Base-by-base conservation (phyloP, 345 rosid species). In the Citrus unshiu region DNA sequence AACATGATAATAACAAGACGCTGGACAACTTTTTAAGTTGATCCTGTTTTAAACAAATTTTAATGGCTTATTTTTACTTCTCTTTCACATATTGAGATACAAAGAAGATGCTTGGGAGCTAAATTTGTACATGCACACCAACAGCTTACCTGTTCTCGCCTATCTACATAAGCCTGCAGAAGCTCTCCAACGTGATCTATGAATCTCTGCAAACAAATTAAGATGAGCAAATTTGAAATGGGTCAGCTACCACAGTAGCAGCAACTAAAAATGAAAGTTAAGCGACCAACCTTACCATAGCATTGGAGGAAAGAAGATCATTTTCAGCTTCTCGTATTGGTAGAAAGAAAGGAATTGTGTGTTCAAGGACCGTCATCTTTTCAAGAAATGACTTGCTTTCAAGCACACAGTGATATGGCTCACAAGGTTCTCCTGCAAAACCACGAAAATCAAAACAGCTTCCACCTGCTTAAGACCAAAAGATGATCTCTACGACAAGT, bases 321-420 rank as follows among this genome's bases (percentile, higher is more conserved):
- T 83, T 90, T 91, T 94, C 99, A 80, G 92, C 90, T 80, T 93
- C 99, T 72, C 92, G 89, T 71, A 94, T 78, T 34, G 98, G 98
- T 77, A 96, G 83, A 87, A 93, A 96, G 88, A 96, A 96, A 32
- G 99, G 99, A 85, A 96, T 77, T 78, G 98, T 96, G 78, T 96
- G 99, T 81, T 96, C 97, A 75, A 83, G 88, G 82, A 96, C 97
- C 37, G 88, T 91, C 99, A 96, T 92, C 87, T 90, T 96, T 80
- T 96, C 97, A 76, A 96, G 89, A 84, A 96, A 96, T 72, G 98
- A 96, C 86, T 90, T 94, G 87, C 97, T 96, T 81, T 92, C 95
- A 76, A 96, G 94, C 80, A 96, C 93, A 81, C 94, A 85, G 80
- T 96, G 97, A 84, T 91, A 94, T 77, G 87, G 67, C 81, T 94